Conservation (phyloP, 2,329 filamentous ascomycete species). For the Epichloe scottii region DNA sequence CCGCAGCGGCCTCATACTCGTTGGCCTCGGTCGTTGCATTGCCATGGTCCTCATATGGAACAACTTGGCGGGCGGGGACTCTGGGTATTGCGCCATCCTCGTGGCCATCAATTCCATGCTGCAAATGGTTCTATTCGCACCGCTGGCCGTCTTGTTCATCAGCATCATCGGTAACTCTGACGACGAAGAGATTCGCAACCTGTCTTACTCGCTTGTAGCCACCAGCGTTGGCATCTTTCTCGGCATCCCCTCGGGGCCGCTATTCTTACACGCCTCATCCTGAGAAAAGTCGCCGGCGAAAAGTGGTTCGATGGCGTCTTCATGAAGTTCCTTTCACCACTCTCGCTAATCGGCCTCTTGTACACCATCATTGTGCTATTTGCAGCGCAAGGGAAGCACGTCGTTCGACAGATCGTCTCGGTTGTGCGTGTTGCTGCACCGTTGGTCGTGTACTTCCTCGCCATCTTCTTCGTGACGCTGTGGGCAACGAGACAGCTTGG, state of each 20-base stretch:
- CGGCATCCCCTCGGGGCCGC: conserved; percentile 70
- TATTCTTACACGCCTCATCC: conserved; percentile 55
- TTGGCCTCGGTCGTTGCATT: conserved; percentile 76
- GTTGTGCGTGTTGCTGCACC: conserved; percentile 74
- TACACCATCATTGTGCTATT: conserved; percentile 84
- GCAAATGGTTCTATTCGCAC: conserved; percentile 62
- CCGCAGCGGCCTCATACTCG: conserved; percentile 61
- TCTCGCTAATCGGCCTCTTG: conserved; percentile 69
- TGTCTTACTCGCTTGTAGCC: conserved; percentile 57
- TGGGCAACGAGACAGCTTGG: conserved; percentile 49
- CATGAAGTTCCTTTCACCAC: conserved; percentile 56
- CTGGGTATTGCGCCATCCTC: conserved; percentile 71
- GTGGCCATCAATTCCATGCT: conserved; percentile 65
- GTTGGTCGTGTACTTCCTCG: conserved; percentile 65
- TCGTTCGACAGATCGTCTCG: conserved; percentile 72
- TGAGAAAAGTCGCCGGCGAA: conserved; percentile 42
- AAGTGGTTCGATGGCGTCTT: conserved; percentile 58
- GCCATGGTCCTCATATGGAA: conserved; percentile 79
- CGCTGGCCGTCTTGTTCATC: conserved; percentile 57
- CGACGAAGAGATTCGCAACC: conserved; percentile 19
- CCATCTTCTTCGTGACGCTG: conserved; percentile 62
- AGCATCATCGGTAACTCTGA: conserved; percentile 44
- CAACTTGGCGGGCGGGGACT: conserved; percentile 54
- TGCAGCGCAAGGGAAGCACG: conserved; percentile 63
- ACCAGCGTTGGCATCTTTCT: conserved; percentile 75